Evolutionary conservation across 2,329 filamentous ascomycete species (phyloP).

Genomic region (Talaromyces sp.): DNA sequence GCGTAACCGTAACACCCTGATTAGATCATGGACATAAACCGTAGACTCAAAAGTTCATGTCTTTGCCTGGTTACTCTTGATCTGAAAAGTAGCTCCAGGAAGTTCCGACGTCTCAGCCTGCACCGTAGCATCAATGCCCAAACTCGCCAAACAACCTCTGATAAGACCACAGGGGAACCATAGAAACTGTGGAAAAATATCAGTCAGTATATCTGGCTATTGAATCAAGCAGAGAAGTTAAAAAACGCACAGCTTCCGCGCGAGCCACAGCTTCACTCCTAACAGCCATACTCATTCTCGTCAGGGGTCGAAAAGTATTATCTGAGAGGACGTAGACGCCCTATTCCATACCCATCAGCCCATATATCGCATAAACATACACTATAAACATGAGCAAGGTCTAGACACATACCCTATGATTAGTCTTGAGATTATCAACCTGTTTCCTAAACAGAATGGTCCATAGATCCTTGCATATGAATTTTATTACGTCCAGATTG

Average conservation of each 20-base stretch:
- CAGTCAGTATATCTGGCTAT: no score
- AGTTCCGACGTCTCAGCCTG: conserved; percentile 85
- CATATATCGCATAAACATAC: not conserved
- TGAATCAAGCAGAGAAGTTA: not conserved
- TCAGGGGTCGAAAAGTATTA: conserved; percentile 81
- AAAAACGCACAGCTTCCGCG: conserved; percentile 63
- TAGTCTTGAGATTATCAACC: conserved; percentile 97
- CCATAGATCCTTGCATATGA: conserved; percentile 98
- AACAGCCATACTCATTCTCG: conserved; percentile 79
- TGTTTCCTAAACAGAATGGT: conserved; percentile 91
- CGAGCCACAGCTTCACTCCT: conserved; percentile 66
- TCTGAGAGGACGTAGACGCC: conserved; percentile 96
- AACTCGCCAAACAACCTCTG: conserved; percentile 80
- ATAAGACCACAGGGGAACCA: conserved; percentile 95
- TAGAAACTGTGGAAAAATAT: conserved; percentile 65
- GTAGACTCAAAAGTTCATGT: conserved; percentile 41
- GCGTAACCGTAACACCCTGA: not conserved
- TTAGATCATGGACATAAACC: not conserved
- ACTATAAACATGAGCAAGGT: not conserved
- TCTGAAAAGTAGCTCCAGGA: conserved; percentile 88
- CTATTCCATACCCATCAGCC: conserved; percentile 43
- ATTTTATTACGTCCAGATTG: conserved; percentile 94
- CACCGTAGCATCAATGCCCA: conserved; percentile 87
- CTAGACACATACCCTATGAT: conserved; percentile 73
- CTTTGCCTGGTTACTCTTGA: conserved; percentile 73